These are phyloP conservation scores for Diaporthe velutina DNA, from an alignment of 2,329 filamentous ascomycete genomes.

Conservation along the genomic window DNA sequence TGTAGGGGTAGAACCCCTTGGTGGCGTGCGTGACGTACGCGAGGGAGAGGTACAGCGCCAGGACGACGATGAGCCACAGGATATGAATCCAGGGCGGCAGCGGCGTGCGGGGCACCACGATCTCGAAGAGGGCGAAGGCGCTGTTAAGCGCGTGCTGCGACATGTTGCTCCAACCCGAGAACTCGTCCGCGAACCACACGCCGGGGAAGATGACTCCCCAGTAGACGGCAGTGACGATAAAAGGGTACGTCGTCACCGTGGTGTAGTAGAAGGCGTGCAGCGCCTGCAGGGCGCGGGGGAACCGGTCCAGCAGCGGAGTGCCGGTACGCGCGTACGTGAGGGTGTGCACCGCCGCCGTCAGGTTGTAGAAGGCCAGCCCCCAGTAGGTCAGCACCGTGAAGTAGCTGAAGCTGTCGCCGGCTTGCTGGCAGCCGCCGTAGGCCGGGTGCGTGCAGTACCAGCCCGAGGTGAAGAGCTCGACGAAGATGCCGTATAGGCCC, in stretches of 20 bases:
- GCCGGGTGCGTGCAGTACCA: conserved; percentile 69
- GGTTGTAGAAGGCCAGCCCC: conserved; percentile 85
- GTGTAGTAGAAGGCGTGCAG: conserved; percentile 76
- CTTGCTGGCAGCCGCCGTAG: conserved; percentile 57
- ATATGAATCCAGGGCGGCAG: conserved; percentile 75
- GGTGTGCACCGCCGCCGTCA: conserved; percentile 77
- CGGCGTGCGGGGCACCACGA: conserved; percentile 75
- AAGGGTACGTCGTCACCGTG: conserved; percentile 72
- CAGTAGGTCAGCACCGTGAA: conserved; percentile 88
- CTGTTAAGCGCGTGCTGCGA: conserved; percentile 83
- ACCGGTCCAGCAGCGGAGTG: conserved; percentile 67
- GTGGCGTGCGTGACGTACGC: conserved; percentile 80
- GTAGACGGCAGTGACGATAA: conserved; percentile 79
- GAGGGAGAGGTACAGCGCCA: conserved; percentile 78
- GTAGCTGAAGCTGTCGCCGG: conserved; percentile 77
- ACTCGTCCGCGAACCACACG: conserved; percentile 64
- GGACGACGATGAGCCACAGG: conserved; percentile 75
- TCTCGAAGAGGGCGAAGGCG: conserved; percentile 80
- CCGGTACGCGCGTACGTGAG: conserved; percentile 71
- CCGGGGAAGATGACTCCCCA: conserved; percentile 72
- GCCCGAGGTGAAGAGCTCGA: conserved; percentile 77
- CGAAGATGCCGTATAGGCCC: conserved; percentile 77
- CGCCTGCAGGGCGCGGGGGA: conserved; percentile 72
- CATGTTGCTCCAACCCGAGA: conserved; percentile 73
- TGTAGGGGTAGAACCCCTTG: conserved; percentile 81